Conservation (phyloP, 768 basidiomycete genomes). For the Royoungia palumana region DNA sequence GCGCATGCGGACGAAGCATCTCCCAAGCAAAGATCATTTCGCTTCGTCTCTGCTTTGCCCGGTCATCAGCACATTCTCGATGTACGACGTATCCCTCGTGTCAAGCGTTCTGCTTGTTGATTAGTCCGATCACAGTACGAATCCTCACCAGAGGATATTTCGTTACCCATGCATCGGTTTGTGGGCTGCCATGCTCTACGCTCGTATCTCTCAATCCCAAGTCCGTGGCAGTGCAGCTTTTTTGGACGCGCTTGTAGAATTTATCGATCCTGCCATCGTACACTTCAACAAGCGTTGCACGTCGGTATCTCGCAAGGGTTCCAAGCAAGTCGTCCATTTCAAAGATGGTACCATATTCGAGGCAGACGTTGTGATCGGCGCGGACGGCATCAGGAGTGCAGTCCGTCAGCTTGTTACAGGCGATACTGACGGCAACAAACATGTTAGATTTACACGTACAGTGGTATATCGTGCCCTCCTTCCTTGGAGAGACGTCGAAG, state of each 20-base stretch:
- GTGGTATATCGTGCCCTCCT: slow-evolving; percentile 51
- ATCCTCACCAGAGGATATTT: slow-evolving; percentile 31
- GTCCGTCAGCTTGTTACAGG: slow-evolving; percentile 39
- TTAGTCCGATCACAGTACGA: slow-evolving; percentile 29
- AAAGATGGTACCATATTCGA: slow-evolving; percentile 45
- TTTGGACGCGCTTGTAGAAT: slow-evolving; percentile 44
- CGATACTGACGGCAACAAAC: slow-evolving; percentile 10
- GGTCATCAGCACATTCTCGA: slow-evolving; percentile 44
- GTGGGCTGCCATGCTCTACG: not conserved
- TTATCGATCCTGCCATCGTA: slow-evolving; percentile 39
- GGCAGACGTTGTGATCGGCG: slow-evolving; percentile 47
- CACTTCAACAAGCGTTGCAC: slow-evolving; percentile 53
- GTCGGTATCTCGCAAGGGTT: slow-evolving; percentile 27
- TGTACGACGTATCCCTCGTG: slow-evolving; percentile 24
- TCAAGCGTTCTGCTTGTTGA: not conserved
- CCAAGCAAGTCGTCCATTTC: slow-evolving; percentile 40
- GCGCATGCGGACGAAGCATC: slow-evolving; percentile 32
- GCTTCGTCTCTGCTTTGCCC: slow-evolving; percentile 41
- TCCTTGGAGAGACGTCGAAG: slow-evolving; percentile 36
- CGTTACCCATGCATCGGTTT: slow-evolving; percentile 47
- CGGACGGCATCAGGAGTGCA: slow-evolving; percentile 35
- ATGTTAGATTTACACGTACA: slow-evolving; percentile 43
- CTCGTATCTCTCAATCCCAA: not conserved
- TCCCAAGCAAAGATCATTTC: slow-evolving; percentile 33
- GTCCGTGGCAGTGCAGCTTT: slow-evolving; percentile 42